phyloP scores from a whole-genome alignment of 768 basidiomycete genomes.

The Fomitopsis pulvina region DNA sequence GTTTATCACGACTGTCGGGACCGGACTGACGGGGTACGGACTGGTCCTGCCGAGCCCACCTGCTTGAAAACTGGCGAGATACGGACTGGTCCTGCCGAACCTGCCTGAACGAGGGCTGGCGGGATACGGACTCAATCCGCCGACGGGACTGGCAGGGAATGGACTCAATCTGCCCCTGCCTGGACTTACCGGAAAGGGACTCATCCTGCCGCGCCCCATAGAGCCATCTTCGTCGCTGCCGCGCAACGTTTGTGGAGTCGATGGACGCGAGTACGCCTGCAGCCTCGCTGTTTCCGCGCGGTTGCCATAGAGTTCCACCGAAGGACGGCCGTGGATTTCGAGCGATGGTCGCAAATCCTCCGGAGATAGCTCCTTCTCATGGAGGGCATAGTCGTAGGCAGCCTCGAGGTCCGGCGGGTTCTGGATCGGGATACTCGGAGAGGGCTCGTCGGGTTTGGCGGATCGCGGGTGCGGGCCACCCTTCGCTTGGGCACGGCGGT shows the following conservation, averaged over 20 bases:
- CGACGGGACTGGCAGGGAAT: no score
- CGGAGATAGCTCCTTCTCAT: background rate
- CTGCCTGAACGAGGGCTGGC: no score
- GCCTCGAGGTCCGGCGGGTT: constrained; percentile 10
- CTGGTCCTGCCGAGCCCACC: no score
- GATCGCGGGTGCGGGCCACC: background rate
- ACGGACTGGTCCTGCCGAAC: no score
- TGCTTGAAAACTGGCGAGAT: no score
- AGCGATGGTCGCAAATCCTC: background rate
- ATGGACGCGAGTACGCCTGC: background rate
- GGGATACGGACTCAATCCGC: no score
- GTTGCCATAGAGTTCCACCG: background rate
- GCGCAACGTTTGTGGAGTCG: no score
- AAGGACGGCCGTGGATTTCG: background rate
- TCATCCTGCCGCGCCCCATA: no score
- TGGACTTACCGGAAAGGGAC: no score
- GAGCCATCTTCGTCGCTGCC: no score
- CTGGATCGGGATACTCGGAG: constrained; percentile 12
- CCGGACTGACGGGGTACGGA: no score
- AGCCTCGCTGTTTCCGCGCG: background rate
- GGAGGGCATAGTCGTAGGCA: constrained; percentile 5
- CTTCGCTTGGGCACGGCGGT: constrained; percentile 3
- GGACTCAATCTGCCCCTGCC: no score
- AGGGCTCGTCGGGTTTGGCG: background rate
- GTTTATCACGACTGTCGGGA: background rate